A percentile compares a stretch with the other conserved stretches of the same genome.
Conservation (phyloP, 1,139 yeast genomes). For the Candida neerlandica region DNA sequence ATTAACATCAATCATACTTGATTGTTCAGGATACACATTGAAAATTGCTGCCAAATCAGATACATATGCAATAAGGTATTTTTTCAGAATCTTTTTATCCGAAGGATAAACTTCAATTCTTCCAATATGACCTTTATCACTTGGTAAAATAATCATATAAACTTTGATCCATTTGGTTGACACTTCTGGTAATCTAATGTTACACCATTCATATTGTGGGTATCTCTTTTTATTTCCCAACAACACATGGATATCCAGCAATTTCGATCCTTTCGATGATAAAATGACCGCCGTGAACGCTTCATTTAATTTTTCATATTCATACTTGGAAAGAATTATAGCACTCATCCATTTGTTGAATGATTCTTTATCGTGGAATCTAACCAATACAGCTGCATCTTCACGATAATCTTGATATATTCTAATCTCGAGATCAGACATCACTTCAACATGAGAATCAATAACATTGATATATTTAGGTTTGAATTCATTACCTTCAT, state of each 20-base stretch:
- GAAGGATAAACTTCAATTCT: constrained; percentile 52
- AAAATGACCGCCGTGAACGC: constrained; percentile 59
- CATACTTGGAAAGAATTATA: constrained; percentile 50
- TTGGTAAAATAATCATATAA: constrained; percentile 47
- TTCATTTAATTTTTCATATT: constrained; percentile 53
- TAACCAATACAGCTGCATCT: constrained; percentile 33
- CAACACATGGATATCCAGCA: constrained; percentile 56
- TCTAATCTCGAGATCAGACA: constrained; percentile 27
- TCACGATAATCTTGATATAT: constrained; percentile 44
- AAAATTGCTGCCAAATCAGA: constrained; percentile 43
- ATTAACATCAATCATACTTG: constrained; percentile 54
- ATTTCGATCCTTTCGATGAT: constrained; percentile 54
- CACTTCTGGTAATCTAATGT: constrained; percentile 56
- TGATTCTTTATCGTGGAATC: constrained; percentile 35
- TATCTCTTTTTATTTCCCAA: constrained; percentile 49
- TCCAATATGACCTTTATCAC: constrained; percentile 42
- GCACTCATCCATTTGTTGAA: constrained; percentile 49
- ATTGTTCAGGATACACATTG: constrained; percentile 58
- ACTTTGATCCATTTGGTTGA: constrained; percentile 59
- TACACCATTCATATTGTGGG: constrained; percentile 57
- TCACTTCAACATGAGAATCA: constrained; percentile 42
- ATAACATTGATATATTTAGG: constrained; percentile 54
- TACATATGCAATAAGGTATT: constrained; percentile 49
- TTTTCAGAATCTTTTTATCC: constrained; percentile 43
- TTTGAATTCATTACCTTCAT: constrained; percentile 32